Evolutionary conservation across 331 rosid genomes (phyloP).

Genomic region (Phaseolus coccineus): DNA sequence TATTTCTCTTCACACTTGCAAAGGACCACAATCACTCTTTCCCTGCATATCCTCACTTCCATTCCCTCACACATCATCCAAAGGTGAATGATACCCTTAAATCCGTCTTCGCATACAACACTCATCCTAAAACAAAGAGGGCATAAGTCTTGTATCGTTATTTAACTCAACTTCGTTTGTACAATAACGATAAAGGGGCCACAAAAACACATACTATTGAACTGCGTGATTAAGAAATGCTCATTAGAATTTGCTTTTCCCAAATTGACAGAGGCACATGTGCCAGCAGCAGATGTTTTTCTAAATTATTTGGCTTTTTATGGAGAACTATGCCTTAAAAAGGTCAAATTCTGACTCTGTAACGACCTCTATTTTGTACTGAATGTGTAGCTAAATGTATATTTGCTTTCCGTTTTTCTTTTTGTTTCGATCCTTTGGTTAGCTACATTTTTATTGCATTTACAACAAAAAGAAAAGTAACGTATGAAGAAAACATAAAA

Average conservation of each 20-base stretch:
- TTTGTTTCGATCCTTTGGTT: background rate
- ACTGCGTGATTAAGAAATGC: background rate
- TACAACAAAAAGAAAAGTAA: background rate
- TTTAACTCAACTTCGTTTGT: slow-evolving; percentile 23
- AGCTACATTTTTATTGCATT: background rate
- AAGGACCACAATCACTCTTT: too few species aligned
- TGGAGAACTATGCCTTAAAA: background rate
- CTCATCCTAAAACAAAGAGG: too few species aligned
- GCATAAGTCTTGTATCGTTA: background rate
- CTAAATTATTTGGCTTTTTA: background rate
- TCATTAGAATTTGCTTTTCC: slow-evolving; percentile 8
- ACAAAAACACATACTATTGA: slow-evolving; percentile 1
- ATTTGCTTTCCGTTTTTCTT: background rate
- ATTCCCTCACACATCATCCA: too few species aligned
- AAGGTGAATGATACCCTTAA: too few species aligned
- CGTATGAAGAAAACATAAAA: background rate
- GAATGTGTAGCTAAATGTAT: background rate
- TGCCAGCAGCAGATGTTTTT: slow-evolving; percentile 26
- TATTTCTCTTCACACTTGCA: too few species aligned
- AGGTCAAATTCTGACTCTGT: background rate
- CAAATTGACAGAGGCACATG: slow-evolving; percentile 5
- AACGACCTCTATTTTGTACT: background rate
- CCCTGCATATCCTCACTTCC: too few species aligned
- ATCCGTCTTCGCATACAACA: too few species aligned
- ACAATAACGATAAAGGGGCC: slow-evolving; percentile 28